Evolutionary conservation across 148 eudicot genomes (phyloP).

Genomic region (Camellia japonica): DNA sequence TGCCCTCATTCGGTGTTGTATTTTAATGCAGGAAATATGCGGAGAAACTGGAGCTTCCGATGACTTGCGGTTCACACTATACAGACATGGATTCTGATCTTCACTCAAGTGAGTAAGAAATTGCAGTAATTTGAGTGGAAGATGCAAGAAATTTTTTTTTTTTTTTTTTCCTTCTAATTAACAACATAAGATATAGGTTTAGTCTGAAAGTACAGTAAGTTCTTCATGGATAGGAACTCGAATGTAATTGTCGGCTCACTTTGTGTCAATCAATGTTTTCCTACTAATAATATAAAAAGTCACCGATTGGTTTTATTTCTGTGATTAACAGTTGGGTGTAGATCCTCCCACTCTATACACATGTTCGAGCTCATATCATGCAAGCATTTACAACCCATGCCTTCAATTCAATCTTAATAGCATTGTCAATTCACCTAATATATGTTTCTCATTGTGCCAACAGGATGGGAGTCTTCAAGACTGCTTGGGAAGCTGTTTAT

Average conservation of each 20-base stretch:
- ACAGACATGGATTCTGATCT: slow-evolving; percentile 33
- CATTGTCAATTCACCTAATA: neutral
- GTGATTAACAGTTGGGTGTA: neutral
- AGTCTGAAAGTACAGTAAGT: neutral
- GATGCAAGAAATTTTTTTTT: neutral
- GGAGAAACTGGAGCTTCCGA: slow-evolving; percentile 37
- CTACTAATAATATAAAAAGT: no score
- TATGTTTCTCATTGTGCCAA: slow-evolving; percentile 17
- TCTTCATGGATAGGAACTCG: neutral
- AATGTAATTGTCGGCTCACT: no score
- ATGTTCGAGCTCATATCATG: no score
- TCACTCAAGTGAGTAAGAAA: slow-evolving; percentile 26
- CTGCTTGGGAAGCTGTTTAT: slow-evolving; percentile 42
- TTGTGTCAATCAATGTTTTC: no score
- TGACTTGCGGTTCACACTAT: slow-evolving; percentile 25
- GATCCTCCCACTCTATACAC: no score
- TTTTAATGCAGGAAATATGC: slow-evolving; percentile 40
- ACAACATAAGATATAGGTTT: neutral
- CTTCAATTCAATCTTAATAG: no score
- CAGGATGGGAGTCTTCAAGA: slow-evolving; percentile 48
- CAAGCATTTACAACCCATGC: no score
- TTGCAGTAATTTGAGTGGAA: neutral
- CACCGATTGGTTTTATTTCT: neutral
- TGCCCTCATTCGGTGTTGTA: neutral
- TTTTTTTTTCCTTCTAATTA: neutral